A percentile compares a stretch with the other conserved stretches of the same genome.
Conservation (phyloP, 1,284 basidiomycete genomes). For the Apiotrichum gamsii region DNA sequence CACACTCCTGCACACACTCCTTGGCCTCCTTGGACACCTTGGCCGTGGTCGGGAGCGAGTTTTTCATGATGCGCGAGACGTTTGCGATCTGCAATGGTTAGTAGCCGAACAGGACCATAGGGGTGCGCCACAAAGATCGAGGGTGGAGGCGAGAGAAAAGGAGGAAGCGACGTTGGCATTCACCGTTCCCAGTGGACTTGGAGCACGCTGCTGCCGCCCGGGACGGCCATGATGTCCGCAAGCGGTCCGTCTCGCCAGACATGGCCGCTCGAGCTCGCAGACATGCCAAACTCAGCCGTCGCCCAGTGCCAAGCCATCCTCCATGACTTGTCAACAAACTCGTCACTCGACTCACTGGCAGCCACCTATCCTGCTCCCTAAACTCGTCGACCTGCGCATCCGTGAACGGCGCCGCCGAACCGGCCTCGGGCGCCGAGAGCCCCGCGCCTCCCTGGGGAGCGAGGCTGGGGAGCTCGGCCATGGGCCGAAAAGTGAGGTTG, state of each 20-base stretch:
- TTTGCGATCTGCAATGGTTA: conserved; percentile 71
- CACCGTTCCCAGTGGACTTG: no score
- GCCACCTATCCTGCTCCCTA: conserved; percentile 81
- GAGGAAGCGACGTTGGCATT: no score
- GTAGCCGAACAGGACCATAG: no score
- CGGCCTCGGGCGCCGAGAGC: conserved; percentile 7
- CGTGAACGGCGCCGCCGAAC: conserved; percentile 54
- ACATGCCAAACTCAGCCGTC: no score
- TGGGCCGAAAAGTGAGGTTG: background rate
- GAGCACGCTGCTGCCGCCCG: no score
- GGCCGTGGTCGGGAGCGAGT: conserved; percentile 76
- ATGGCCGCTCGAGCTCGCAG: no score
- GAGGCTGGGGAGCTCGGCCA: conserved; percentile 10
- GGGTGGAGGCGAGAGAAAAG: no score
- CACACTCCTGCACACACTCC: conserved; percentile 92
- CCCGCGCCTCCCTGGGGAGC: conserved; percentile 4
- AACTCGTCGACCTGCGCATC: conserved; percentile 88
- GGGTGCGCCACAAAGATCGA: no score
- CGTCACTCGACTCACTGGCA: conserved; percentile 78
- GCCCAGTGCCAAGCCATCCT: no score
- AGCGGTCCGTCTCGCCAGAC: no score
- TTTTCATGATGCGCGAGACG: conserved; percentile 91
- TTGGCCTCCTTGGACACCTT: conserved; percentile 97
- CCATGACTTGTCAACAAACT: no score
- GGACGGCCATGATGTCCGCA: background rate